Conservation (phyloP, 805 yeast genomes). For the Scheffersomyces spartinae region DNA sequence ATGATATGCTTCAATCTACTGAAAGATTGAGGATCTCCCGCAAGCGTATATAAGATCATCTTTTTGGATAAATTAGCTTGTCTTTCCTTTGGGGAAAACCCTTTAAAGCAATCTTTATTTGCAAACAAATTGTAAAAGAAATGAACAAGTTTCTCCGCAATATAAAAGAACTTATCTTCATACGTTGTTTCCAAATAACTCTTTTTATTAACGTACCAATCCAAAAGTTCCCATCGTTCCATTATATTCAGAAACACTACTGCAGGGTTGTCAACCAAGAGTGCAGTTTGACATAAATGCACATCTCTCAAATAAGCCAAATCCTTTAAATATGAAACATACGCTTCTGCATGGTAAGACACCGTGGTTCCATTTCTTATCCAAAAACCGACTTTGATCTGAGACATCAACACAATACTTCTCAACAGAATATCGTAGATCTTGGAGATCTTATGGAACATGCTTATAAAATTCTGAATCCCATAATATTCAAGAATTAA, state of each 20-base stretch:
- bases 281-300: conserved; percentile 33
- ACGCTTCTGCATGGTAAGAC: conserved; percentile 38
- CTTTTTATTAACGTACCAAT: conserved; percentile 33
- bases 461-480: conserved; percentile 8
- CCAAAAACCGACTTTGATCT: conserved; percentile 59
- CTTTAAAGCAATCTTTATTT: conserved; percentile 18
- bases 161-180: conserved; percentile 35
- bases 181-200: conserved; percentile 25
- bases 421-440: conserved; percentile 50
- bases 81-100: conserved; percentile 14
- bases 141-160: conserved; percentile 30
- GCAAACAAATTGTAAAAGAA: conserved; percentile 36
- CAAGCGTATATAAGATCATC: conserved; percentile 38
- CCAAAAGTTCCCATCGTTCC: conserved; percentile 46
- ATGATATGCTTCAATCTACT: conserved; percentile 29
- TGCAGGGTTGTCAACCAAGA: conserved; percentile 26
- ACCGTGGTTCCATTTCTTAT: conserved; percentile 56
- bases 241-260: conserved; percentile 26
- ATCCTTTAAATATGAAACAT: conserved; percentile 30
- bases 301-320: conserved; percentile 31
- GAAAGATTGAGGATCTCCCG: conserved; percentile 42
- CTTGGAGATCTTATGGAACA: conserved; percentile 6
- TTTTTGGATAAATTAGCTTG: conserved; percentile 18
- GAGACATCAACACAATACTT: conserved; percentile 49
- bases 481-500: conserved; percentile 25